Evolutionary conservation across 140 eudicot species (phyloP), one percentile per base, ranked within the genome.

Genomic region (Senecio squalidus): DNA sequence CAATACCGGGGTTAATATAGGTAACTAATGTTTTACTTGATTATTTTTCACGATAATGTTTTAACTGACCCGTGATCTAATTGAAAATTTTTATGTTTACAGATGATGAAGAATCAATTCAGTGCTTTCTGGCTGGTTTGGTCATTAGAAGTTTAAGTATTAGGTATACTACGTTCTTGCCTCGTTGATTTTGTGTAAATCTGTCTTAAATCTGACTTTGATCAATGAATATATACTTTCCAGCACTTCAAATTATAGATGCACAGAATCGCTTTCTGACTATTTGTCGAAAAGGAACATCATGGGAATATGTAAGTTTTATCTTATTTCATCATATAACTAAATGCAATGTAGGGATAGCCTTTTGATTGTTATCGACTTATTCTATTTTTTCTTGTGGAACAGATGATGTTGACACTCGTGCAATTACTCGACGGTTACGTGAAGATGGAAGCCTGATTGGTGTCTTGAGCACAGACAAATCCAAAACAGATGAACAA

Each of bases 391-490:
- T 57, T 13, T 21, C 31, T 52, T 40, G 1, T 72, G 80, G 45
- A 51, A 75, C 74, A 86, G 95, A 83, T 74, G 97, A 90, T 62
- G 91, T 90, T 58, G 97, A 90, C 76, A 90, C 97, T 14, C 95
- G 95, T 65, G 97, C 97, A 30, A 90, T 90, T 23, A 90, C 97
- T 18, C 95, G 89, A 25, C 78, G 99, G 50, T 76, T 92, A 59
- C 72, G 96, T 55, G 75, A 92, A 74, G 98, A 87, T 51, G 96
- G 98, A 52, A 92, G 96, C 67, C 80, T 92, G 66, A 78, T 87
- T 54, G 99, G 99, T 73, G 99, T 92, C 7, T 76, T 92, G 75
- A 84, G 96, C 78, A 87, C 99, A 22, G 99, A 92, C 77, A 71
- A 79, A 27, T 54, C 93, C 6, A 92, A 84, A 78, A 77, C 95